These are phyloP conservation scores for Pseudopediastrum boryanum DNA, from an alignment of 139 green algal species.

Conservation along the genomic window DNA sequence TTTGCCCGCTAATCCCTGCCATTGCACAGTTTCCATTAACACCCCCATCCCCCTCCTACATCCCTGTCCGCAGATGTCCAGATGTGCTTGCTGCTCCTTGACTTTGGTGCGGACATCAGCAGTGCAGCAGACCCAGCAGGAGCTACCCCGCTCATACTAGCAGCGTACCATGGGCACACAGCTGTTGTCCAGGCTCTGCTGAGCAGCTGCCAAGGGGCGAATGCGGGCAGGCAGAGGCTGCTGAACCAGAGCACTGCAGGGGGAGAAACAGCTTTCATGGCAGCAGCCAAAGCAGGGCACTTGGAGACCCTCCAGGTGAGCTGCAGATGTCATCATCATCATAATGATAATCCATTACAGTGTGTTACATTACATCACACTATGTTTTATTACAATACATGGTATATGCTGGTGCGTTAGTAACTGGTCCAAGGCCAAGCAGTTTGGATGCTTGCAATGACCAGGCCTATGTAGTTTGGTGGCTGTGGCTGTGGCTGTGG, in stretches of 20 bases:
- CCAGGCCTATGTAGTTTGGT: no score
- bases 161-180: background rate
- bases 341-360: no score
- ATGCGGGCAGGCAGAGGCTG: background rate
- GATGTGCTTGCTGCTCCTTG: slow-evolving; percentile 21
- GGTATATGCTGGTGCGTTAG: no score
- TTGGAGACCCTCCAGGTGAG: slow-evolving; percentile 17
- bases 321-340: no score
- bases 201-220: background rate
- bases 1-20: no score
- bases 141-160: slow-evolving; percentile 11
- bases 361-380: no score
- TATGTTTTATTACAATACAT: no score
- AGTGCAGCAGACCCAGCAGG: background rate
- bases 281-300: slow-evolving; percentile 17
- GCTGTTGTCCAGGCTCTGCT: slow-evolving; percentile 10
- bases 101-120: slow-evolving; percentile 19
- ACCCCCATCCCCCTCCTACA: no score
- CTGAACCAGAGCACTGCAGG: background rate
- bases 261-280: slow-evolving; percentile 13
- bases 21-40: no score
- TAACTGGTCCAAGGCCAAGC: no score
- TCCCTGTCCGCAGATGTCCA: background rate
- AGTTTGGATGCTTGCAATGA: no score
- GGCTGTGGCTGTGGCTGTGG: no score